Base-by-base conservation (phyloP, 148 eudicot species). In the Spergularia bocconei region DNA sequence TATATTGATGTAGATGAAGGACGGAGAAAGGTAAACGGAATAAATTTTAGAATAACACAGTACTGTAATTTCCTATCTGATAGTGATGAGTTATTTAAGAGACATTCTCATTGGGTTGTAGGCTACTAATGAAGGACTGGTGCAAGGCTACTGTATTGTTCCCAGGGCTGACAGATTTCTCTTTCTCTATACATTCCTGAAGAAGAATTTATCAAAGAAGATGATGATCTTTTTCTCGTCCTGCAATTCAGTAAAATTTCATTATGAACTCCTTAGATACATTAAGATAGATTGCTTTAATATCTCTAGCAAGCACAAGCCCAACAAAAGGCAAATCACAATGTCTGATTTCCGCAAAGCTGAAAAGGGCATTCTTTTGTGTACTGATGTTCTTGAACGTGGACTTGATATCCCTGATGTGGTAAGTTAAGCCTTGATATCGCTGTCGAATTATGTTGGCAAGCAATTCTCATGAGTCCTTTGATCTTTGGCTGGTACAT, bases 351-450 rank as follows among this genome's bases (percentile, higher is more conserved):
- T 91, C 73, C 86, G 93, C 81, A 83, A 88, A 79, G 92, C 93
- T 13, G 87, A 91, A 78, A 88, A 88, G 80, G 98, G 98, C 52
- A 88, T 93, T 54, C 83, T 93, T 21, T 75, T 93, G 63, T 93
- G 98, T 75, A 93, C 98, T 36, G 96, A 93, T 83, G 96, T 93
- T 69, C 96, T 90, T 69, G 96, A 90, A 57, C 92, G 96, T 69
- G 98, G 98, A 62, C 93, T 93, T 80, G 96, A 93, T 81, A 91
- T 93, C 53, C 96, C 93, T 39, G 80, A 88, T 25, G 96, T 93
- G 88, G 98, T 93, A 84, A 82, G 86, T 63, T 44, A 73, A 16
- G 73, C 58, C 55, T 33, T 13, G 21, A 48, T 12, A 0, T 8
- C 0, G 0, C 52, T 23, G 44, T 11, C 47, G 2, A 64, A 44